Percentiles rank a stretch among this genome's conserved stretches.
Conservation (phyloP, 352 stramenopile genomes). For the Globisporangium middletonii region DNA sequence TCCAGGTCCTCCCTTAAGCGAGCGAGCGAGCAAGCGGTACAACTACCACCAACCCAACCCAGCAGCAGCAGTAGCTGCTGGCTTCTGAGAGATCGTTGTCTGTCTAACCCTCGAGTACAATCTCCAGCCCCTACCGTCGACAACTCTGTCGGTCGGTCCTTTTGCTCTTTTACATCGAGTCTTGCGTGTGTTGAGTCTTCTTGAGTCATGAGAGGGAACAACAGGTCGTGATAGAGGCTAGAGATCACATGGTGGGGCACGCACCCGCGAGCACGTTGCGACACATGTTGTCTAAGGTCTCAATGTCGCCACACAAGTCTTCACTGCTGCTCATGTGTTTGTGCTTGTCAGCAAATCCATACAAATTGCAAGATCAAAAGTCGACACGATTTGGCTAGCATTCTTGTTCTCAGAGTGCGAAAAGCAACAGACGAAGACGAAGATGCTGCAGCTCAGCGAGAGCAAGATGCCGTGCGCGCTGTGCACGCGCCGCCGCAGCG, state of each 20-base stretch:
- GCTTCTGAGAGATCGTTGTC: background rate
- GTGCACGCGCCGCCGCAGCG: slow-evolving; percentile 36
- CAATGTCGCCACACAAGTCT: too few species aligned
- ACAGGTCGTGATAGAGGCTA: too few species aligned
- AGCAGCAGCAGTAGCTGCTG: background rate
- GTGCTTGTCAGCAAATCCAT: too few species aligned
- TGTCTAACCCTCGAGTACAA: background rate
- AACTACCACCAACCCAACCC: background rate
- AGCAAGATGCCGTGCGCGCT: slow-evolving; percentile 48
- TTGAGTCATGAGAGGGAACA: too few species aligned
- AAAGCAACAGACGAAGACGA: background rate
- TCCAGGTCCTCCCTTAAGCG: slow-evolving; percentile 20
- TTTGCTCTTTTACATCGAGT: background rate
- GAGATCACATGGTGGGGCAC: too few species aligned
- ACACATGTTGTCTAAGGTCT: too few species aligned
- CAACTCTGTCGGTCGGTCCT: background rate
- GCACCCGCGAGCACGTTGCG: too few species aligned
- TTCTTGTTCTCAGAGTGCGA: background rate
- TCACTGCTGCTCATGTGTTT: too few species aligned
- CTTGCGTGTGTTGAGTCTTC: background rate
- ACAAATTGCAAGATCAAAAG: too few species aligned
- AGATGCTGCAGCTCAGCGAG: slow-evolving; percentile 2
- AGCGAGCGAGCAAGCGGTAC: background rate
- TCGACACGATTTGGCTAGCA: too few species aligned
- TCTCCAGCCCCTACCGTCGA: background rate